Base-by-base conservation (phyloP, 768 basidiomycete species). In the Inosperma sp. region DNA sequence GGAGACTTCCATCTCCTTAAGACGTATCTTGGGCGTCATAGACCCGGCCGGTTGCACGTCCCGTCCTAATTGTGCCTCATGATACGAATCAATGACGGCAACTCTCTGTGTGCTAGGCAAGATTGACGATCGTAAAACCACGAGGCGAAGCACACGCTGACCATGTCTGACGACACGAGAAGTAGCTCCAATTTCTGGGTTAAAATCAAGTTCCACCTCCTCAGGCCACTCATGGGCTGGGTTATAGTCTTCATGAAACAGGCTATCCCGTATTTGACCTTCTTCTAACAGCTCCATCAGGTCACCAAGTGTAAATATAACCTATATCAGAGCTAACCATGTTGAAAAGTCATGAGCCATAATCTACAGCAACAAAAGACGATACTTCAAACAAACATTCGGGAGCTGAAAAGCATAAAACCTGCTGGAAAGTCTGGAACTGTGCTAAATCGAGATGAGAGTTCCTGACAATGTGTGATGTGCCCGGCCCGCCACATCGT, bases 1-100 rank as follows among this genome's bases (percentile, higher is more conserved):
- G 2, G 86, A 89, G 9, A 91, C 87, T 54, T 79, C 77, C 82
- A 93, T 85, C 68, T 92, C 88, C 66, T 86, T 88, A 29, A 93
- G 68, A 37, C 90, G 80, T 48, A 93, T 72, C 23, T 82, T 75
- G 9, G 87, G 84, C 4, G 67, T 80, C 9, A 69, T 67, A 21
- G 71, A 75, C 9, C 79, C 81, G 31, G 69, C 54, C 2, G 75
- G 67, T 1, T 80, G 71, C 34, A 74, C 64, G 63, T 93, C 90
- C 29, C 90, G 75, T 13, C 90, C 90, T 51, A 93, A 72, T 58
- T 90, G 83, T 4, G 83, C 71, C 62, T 88, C 83, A 8, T 74
- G 66, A 59, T 81, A 80, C 4, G 77, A 68, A 56, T 77, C 75
- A 35, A 75, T 46, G 23, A 74, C 61, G 16, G 66, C 74, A 39